Base-by-base conservation (phyloP, 2,329 filamentous ascomycete species). In the Fusarium miscanthi region DNA sequence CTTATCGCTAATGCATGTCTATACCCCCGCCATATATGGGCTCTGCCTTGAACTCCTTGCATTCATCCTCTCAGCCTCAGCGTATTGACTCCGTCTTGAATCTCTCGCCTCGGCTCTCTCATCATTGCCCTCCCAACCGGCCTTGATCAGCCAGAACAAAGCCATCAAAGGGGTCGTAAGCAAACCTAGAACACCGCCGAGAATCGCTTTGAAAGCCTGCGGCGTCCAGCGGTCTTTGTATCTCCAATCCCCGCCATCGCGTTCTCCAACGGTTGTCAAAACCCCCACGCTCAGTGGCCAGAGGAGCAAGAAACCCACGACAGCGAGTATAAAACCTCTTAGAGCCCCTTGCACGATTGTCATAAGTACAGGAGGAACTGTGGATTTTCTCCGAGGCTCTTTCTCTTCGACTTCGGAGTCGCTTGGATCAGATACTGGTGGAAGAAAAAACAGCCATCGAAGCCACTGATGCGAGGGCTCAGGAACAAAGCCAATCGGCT, bases 121-220 rank as follows among this genome's bases (percentile, higher is more conserved):
- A 25, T 64, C 56, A 27, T 74, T 64, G 0, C 46, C 69, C 21
- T 79, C 78, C 86, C 85, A 88, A 0, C 86, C 86, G 14, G 83
- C 85, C 62, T 85, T 82, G 52, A 84, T 76, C 41, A 88, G 78
- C 87, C 87, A 88, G 66, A 87, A 86, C 25, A 81, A 72, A 40
- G 84, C 84, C 79, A 87, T 85, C 13, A 80, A 70, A 3, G 87
- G 87, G 49, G 86, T 86, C 43, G 83, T 84, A 45, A 87, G 57
- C 49, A 87, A 69, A 11, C 83, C 85, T 33, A 87, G 78, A 43
- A 85, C 67, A 11, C 81, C 86, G 17, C 86, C 86, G 40, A 86
- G 81, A 19, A 87, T 74, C 16, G 83, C 77, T 79, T 88, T 88
- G 80, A 87, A 88, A 35, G 85, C 72, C 70, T 86, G 80, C 13